Conservation (phyloP, 2,329 filamentous ascomycete genomes). For the Pestalotiopsis sp. region DNA sequence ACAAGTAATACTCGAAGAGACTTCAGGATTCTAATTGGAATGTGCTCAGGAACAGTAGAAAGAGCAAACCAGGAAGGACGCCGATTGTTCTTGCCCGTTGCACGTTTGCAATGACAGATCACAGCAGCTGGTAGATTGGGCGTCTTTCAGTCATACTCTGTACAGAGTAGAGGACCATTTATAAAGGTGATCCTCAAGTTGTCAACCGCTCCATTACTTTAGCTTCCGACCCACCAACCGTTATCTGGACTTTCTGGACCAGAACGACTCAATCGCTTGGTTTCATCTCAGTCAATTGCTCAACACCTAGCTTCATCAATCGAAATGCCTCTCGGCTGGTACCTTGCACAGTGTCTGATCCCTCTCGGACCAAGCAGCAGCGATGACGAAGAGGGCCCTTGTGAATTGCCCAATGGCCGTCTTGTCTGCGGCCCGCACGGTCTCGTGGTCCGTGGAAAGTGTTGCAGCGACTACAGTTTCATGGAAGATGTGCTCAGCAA, state of each 20-base stretch:
- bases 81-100: too few species aligned
- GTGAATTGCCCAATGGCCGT: constrained; percentile 36
- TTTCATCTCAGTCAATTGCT: neutral
- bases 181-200: too few species aligned
- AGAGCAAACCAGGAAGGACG: too few species aligned
- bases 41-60: too few species aligned
- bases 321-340: constrained; percentile 29
- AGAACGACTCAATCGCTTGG: neutral
- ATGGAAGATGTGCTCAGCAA: constrained; percentile 29
- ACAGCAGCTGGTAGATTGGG: too few species aligned
- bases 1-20: too few species aligned
- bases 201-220: too few species aligned
- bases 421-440: constrained; percentile 38
- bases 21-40: too few species aligned
- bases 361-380: constrained; percentile 27
- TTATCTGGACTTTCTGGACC: neutral
- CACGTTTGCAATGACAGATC: too few species aligned
- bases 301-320: too few species aligned
- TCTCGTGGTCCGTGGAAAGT: constrained; percentile 32
- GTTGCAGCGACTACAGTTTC: constrained; percentile 39
- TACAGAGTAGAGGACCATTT: too few species aligned
- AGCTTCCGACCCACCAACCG: neutral
- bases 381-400: constrained; percentile 37
- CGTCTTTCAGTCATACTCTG: too few species aligned
- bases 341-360: constrained; percentile 28